Evolutionary conservation across 768 basidiomycete genomes (phyloP).

Genomic region (Suillus occidentalis): DNA sequence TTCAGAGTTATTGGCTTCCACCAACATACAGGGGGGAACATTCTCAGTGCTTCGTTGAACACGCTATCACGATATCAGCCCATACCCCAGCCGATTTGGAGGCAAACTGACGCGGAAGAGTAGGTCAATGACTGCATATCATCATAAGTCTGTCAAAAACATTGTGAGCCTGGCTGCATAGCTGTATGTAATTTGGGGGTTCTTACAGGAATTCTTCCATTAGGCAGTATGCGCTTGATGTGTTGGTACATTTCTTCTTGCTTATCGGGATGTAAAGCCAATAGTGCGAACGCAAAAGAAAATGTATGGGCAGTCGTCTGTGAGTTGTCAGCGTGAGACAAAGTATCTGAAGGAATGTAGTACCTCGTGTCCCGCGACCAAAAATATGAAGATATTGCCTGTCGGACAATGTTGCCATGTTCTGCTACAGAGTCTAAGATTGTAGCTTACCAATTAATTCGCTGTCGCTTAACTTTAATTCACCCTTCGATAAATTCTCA

Average conservation of each 20-base stretch:
- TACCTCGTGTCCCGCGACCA: constrained; percentile 66
- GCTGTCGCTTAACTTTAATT: constrained; percentile 38
- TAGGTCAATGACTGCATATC: constrained; percentile 26
- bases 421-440: background rate
- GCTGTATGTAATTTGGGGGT: background rate
- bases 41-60: constrained; percentile 31
- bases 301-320: constrained; percentile 37
- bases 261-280: constrained; percentile 41
- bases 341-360: background rate
- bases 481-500: constrained; percentile 24
- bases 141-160: constrained; percentile 25
- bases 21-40: constrained; percentile 31
- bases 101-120: constrained; percentile 24
- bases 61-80: constrained; percentile 19
- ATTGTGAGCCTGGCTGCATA: background rate
- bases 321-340: background rate
- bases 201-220: constrained; percentile 26
- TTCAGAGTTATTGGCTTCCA: background rate
- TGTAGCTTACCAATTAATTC: constrained; percentile 39
- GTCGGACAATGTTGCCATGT: background rate
- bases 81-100: background rate
- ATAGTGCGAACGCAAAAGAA: constrained; percentile 32
- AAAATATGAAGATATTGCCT: constrained; percentile 41
- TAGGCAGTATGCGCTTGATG: constrained; percentile 26
- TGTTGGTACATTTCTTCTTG: constrained; percentile 39